A percentile compares a stretch with the other conserved stretches of the same genome.
Evolutionary conservation across 2,329 filamentous ascomycete species (phyloP).

Genomic region (Pleomassaria siparia): DNA sequence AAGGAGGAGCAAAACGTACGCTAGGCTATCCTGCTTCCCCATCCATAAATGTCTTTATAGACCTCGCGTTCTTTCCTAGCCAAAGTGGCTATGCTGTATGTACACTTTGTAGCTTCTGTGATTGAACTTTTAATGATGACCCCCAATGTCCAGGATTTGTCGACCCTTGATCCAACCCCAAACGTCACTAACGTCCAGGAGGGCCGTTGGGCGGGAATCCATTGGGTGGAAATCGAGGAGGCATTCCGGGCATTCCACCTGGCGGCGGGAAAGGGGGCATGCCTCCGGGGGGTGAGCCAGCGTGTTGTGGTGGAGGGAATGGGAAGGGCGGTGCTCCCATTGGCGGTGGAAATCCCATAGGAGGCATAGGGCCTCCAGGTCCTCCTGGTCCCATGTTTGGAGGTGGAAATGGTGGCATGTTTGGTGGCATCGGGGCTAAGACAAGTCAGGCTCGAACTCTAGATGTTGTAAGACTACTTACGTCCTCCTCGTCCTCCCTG

Average conservation of each 20-base stretch:
- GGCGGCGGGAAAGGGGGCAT: constrained; percentile 47
- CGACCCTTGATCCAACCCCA: neutral
- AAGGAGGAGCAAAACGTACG: constrained; percentile 1
- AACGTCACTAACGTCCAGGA: constrained; percentile 3
- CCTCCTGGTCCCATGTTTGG: constrained; percentile 29
- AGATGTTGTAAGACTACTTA: constrained; percentile 31
- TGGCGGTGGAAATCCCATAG: constrained; percentile 13
- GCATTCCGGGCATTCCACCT: constrained; percentile 28
- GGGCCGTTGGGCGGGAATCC: neutral
- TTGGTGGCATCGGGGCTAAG: constrained; percentile 22
- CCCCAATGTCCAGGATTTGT: neutral
- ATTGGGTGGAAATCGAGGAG: neutral
- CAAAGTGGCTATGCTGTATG: neutral
- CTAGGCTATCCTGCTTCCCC: neutral
- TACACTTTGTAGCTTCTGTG: neutral
- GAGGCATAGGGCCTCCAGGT: constrained; percentile 17
- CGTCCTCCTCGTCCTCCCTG: constrained; percentile 42
- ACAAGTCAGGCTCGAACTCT: constrained; percentile 8
- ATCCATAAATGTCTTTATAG: neutral
- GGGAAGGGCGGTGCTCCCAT: constrained; percentile 27
- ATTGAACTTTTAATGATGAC: neutral
- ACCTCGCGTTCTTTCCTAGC: neutral
- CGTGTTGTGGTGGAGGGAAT: constrained; percentile 12
- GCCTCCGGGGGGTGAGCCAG: constrained; percentile 33
- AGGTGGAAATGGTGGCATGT: constrained; percentile 29